Conservation (phyloP, 2,329 filamentous ascomycete species). For the Davidsoniella virescens region DNA sequence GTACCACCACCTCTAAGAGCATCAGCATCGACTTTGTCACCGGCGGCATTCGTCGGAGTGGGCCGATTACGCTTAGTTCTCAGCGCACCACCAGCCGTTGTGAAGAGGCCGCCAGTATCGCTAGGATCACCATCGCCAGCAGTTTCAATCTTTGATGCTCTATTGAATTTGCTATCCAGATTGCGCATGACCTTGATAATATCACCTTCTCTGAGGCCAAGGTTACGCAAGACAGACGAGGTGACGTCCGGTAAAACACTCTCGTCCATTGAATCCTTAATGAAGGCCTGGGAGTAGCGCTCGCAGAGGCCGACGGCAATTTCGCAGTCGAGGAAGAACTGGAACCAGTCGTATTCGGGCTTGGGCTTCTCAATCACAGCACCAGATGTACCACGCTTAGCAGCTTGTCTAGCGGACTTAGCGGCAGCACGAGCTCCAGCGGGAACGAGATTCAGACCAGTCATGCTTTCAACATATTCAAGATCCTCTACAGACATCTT, state of each 20-base stretch:
- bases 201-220: constrained; percentile 91
- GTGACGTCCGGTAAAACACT: constrained; percentile 83
- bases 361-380: constrained; percentile 44
- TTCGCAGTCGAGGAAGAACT: constrained; percentile 89
- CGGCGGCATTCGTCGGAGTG: constrained; percentile 69
- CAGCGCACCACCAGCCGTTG: constrained; percentile 76
- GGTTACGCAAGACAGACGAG: constrained; percentile 60
- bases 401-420: constrained; percentile 33
- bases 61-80: constrained; percentile 91
- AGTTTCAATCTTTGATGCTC: constrained; percentile 37
- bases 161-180: constrained; percentile 64
- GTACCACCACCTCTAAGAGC: constrained; percentile 46
- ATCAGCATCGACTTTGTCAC: constrained; percentile 73
- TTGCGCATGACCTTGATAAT: constrained; percentile 89
- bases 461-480: constrained; percentile 72
- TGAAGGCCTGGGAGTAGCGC: constrained; percentile 78
- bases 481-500: constrained; percentile 96
- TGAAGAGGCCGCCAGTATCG: constrained; percentile 61
- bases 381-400: constrained; percentile 29
- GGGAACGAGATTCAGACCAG: constrained; percentile 12
- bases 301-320: constrained; percentile 88
- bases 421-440: constrained; percentile 11
- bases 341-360: constrained; percentile 92
- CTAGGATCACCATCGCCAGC: constrained; percentile 41
- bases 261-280: constrained; percentile 89